Conservation (phyloP, 441 rosid genomes). For the Syzygium syzygioides region DNA sequence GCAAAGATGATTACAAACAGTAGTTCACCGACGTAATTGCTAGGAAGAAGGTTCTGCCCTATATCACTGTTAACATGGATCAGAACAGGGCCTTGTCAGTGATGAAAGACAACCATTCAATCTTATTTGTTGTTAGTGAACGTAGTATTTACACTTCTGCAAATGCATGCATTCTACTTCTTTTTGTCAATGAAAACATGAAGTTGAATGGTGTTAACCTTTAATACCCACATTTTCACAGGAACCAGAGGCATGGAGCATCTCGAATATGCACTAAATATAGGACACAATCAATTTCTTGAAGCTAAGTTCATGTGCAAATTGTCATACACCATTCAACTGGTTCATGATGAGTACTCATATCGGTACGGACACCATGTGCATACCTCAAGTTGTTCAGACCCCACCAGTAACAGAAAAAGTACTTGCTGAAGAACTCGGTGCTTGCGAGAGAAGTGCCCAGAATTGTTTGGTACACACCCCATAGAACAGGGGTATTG, state of each 20-base stretch:
- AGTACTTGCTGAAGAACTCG: conserved; percentile 73
- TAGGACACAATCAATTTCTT: not conserved
- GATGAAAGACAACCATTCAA: not conserved
- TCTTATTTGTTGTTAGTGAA: not conserved
- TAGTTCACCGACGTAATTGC: conserved; percentile 67
- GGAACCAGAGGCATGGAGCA: not conserved
- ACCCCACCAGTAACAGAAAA: conserved; percentile 98
- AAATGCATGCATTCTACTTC: not conserved
- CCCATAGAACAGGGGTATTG: conserved; percentile 53
- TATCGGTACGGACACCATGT: not conserved
- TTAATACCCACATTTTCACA: not conserved
- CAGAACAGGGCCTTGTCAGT: not conserved
- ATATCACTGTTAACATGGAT: conserved; percentile 41
- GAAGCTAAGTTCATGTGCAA: not conserved
- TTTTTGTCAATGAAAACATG: not conserved
- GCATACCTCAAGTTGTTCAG: conserved; percentile 73
- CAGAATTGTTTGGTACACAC: conserved; percentile 60
- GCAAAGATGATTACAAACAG: conserved; percentile 60
- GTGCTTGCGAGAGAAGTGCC: conserved; percentile 34
- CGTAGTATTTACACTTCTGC: not conserved
- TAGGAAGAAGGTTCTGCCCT: conserved; percentile 67
- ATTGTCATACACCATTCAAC: not conserved
- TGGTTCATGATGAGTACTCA: not conserved
- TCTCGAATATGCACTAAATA: not conserved
- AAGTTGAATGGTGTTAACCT: not conserved